Percentiles rank a stretch among this genome's conserved stretches.
Conservation (phyloP, 78 protist genomes). For the Dictyostelium brefeldianum region DNA sequence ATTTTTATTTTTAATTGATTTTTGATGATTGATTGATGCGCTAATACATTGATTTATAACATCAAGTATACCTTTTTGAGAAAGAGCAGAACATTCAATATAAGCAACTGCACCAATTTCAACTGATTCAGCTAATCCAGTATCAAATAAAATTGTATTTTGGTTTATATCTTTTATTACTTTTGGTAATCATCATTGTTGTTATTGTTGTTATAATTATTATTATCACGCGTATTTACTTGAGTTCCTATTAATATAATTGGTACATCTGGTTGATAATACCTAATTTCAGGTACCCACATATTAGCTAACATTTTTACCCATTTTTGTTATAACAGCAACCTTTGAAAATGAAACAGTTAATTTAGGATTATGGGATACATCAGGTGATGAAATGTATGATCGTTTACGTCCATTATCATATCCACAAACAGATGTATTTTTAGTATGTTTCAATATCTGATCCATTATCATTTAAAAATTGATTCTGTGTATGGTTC, state of each 20-base stretch:
- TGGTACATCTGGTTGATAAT: constrained; percentile 86
- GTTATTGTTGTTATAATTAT: too few relatives aligned
- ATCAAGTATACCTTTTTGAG: constrained; percentile 89
- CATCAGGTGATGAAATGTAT: constrained; percentile 89
- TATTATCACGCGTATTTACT: constrained; percentile 78
- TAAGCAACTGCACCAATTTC: constrained; percentile 82
- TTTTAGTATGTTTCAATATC: constrained; percentile 80
- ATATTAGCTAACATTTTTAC: too few relatives aligned
- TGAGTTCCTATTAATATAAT: constrained; percentile 91
- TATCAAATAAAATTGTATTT: constrained; percentile 39
- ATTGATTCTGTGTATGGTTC: too few relatives aligned
- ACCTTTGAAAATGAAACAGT: too few relatives aligned
- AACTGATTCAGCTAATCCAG: constrained; percentile 30
- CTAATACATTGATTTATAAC: constrained; percentile 88
- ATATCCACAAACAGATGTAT: constrained; percentile 84
- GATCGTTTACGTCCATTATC: constrained; percentile 83
- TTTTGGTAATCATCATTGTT: too few relatives aligned
- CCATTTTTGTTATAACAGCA: too few relatives aligned
- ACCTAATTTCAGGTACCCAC: constrained; percentile 93
- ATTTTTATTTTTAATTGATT: too few relatives aligned
- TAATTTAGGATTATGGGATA: too few relatives aligned
- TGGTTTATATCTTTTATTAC: constrained; percentile 59
- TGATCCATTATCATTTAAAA: constrained; percentile 80
- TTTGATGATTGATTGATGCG: constrained; percentile 55
- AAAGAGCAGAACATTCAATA: constrained; percentile 95